These are phyloP conservation scores for Nevesoporus exiguus DNA, from an alignment of 768 basidiomycete species.

Conservation along the genomic window DNA sequence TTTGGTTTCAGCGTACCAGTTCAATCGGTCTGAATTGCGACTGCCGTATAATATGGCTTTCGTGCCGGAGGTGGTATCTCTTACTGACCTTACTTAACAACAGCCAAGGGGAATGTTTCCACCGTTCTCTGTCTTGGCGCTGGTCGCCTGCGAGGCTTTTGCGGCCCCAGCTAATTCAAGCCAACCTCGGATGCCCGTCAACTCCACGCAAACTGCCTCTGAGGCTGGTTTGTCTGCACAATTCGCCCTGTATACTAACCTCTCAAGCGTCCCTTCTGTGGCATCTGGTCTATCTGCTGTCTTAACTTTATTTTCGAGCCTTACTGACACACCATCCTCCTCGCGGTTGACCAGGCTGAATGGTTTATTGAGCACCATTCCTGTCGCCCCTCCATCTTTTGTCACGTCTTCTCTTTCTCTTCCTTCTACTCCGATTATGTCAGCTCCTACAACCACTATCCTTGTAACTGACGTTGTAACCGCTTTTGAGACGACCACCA, in stretches of 20 bases:
- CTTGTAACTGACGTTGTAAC: conserved; percentile 13
- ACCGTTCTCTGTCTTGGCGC: conserved; percentile 12
- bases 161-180: conserved; percentile 13
- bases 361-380: not conserved
- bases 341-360: not conserved
- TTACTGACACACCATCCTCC: not conserved
- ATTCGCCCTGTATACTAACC: not conserved
- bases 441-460: not conserved
- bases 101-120: conserved; percentile 6
- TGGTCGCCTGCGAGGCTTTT: conserved; percentile 8
- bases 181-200: not conserved
- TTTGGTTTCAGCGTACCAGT: not conserved
- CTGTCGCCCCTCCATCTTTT: not conserved
- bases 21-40: conserved; percentile 8
- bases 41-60: not conserved
- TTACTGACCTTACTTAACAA: not conserved
- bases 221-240: not conserved
- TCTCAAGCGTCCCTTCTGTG: not conserved
- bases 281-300: not conserved
- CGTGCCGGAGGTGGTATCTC: not conserved
- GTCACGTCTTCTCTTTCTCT: not conserved
- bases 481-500: conserved; percentile 7
- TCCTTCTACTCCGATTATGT: not conserved
- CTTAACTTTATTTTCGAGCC: not conserved
- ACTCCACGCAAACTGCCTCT: not conserved